Evolutionary conservation across 306 rosid genomes (phyloP), one percentile per base, ranked within the genome.

Genomic region (Inga laurina): DNA sequence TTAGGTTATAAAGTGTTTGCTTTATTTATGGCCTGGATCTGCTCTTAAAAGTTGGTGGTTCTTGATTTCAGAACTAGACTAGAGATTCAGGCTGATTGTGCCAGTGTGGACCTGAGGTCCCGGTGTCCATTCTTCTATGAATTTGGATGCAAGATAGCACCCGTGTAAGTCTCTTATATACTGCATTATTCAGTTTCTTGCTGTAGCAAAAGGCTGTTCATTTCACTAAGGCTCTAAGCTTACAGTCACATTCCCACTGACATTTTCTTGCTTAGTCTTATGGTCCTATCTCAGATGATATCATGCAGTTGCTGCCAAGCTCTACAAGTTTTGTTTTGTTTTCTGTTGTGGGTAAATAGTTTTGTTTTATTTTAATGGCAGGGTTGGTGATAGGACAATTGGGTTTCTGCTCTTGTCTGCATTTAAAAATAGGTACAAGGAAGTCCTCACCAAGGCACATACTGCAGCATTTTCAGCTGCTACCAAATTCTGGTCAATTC

Each of bases 111-210:
- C 87, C 85, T 96, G 78, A 90, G 93, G 89, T 93, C 97, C 64
- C 90, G 93, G 79, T 88, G 99, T 84, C 89, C 86, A 74, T 92
- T 87, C 85, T 96, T 96, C 64, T 93, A 93, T 59, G 99, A 96
- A 86, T 93, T 93, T 85, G 99, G 99, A 88, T 96, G 97, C 94
- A 96, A 93, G 91, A 85, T 96, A 77, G 98, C 97, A 80, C 97
- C 97, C 69, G 52, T 91, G 99, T 96, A 70, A 92, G 98, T 88
- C 65, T 81, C 72, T 75, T 19, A 11, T 11, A 13, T 10, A 37
- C 79, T 57, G n/a, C 75, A 69, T 54, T 88, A 80, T 82, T 67
- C 75, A 22, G 75, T 44, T n/a, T 44, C 19, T 21, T 81, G 49
- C 46, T 43, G 59, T 22, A 64, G 59, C 59, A 73, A 80, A 72